Evolutionary conservation across 2,329 filamentous ascomycete species (phyloP).

Genomic region (Fusarium sp.): DNA sequence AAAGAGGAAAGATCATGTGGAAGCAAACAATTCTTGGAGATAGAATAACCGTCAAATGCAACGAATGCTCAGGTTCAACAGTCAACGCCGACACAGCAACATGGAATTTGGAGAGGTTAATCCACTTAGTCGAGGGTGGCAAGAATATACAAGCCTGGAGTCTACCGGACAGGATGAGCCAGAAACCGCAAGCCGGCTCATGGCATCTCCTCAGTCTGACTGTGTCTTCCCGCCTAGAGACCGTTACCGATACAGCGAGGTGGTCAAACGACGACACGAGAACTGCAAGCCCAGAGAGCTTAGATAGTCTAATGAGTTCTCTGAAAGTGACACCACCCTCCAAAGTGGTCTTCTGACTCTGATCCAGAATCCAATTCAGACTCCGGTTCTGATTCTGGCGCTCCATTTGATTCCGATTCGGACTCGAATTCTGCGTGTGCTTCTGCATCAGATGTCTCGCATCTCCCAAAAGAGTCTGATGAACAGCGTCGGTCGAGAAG

Average conservation of each 20-base stretch:
- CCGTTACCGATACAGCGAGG: not conserved
- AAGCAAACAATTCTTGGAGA: not conserved
- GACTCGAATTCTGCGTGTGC: too few relatives aligned
- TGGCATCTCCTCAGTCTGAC: not conserved
- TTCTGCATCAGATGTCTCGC: too few relatives aligned
- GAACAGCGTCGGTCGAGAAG: not conserved
- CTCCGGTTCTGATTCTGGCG: too few relatives aligned
- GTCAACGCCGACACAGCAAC: not conserved
- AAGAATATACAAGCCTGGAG: not conserved
- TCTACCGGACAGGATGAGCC: accelerated
- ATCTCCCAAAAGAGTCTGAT: not conserved
- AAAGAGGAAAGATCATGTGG: too few relatives aligned
- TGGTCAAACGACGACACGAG: not conserved
- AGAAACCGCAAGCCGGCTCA: accelerated
- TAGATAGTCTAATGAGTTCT: not conserved
- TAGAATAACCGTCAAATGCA: not conserved
- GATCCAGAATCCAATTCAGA: too few relatives aligned
- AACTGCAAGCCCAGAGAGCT: not conserved
- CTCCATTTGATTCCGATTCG: too few relatives aligned
- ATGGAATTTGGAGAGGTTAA: not conserved
- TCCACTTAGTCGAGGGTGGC: too few relatives aligned
- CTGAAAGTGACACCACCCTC: not conserved
- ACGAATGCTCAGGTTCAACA: not conserved
- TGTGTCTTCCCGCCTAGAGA: accelerated
- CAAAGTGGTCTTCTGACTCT: too few relatives aligned